Evolutionary conservation across 2,329 filamentous ascomycete genomes (phyloP).

Genomic region (Ceratocystiopsis sp.): DNA sequence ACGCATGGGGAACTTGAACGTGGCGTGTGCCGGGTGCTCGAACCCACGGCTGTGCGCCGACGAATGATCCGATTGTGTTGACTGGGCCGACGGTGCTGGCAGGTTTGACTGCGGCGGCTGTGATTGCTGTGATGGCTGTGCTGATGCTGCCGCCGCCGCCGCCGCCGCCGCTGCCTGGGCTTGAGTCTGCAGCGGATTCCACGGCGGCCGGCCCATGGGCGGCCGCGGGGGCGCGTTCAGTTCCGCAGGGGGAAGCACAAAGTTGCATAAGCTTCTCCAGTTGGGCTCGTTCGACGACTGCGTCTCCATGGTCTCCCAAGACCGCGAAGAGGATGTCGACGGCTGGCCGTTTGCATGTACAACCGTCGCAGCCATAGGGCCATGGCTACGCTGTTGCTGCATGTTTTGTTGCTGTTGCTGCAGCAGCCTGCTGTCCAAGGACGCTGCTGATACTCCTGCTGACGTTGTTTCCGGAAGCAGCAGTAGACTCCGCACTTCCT

Average conservation of each 20-base stretch:
- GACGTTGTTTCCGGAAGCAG: conserved; percentile 4
- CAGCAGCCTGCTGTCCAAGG: background rate
- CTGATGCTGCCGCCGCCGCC: background rate
- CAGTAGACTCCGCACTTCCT: conserved; percentile 9
- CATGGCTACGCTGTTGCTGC: no score
- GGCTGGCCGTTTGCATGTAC: background rate
- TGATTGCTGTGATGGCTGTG: background rate
- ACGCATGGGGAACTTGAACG: no score
- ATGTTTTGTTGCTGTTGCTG: background rate
- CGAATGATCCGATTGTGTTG: no score
- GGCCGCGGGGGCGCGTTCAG: background rate
- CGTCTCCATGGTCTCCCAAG: conserved; percentile 8
- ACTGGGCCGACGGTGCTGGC: background rate
- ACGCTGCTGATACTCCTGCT: no score
- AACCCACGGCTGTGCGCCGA: no score
- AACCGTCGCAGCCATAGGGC: background rate
- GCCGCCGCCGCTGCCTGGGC: background rate
- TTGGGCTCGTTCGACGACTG: conserved; percentile 7
- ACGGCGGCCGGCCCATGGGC: no score
- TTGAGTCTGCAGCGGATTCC: background rate
- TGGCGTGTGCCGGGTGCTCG: no score
- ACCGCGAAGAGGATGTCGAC: conserved; percentile 4
- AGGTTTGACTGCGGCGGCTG: background rate
- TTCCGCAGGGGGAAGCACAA: background rate
- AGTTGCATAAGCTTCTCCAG: conserved; percentile 9